phyloP scores from a whole-genome alignment of 345 rosid species.

The Corymbia maculata region DNA sequence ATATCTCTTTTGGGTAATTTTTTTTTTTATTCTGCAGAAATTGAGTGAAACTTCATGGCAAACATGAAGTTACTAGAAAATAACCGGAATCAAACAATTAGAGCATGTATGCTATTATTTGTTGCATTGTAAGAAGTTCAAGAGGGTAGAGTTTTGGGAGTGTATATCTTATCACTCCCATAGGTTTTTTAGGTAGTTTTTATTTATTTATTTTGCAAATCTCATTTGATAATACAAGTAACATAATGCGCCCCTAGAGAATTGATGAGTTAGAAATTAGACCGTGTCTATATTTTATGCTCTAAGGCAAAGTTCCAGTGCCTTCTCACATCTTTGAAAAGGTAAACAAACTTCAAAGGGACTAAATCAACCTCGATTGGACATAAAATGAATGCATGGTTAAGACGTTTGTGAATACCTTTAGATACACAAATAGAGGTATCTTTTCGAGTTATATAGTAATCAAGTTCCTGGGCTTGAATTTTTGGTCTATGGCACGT shows the following conservation, averaged over 20 bases:
- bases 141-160: neutral
- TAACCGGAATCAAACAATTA: neutral
- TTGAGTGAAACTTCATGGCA: neutral
- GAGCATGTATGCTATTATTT: neutral
- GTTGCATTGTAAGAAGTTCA: fast-evolving
- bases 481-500: fast-evolving
- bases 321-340: neutral
- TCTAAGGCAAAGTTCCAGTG: too few relatives aligned
- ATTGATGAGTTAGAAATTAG: neutral
- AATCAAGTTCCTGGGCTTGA: neutral
- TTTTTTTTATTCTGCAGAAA: neutral
- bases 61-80: neutral
- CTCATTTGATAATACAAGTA: too few relatives aligned
- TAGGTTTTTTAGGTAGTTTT: too few relatives aligned
- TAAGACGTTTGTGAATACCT: too few relatives aligned
- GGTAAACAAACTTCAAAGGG: neutral
- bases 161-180: neutral
- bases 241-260: neutral
- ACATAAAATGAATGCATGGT: too few relatives aligned
- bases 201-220: too few relatives aligned
- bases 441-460: neutral
- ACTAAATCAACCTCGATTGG: neutral
- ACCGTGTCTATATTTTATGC: too few relatives aligned
- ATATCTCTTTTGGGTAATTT: neutral
- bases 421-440: too few relatives aligned